Conservation (phyloP, 768 basidiomycete genomes). For the Macrocybe gigantea region DNA sequence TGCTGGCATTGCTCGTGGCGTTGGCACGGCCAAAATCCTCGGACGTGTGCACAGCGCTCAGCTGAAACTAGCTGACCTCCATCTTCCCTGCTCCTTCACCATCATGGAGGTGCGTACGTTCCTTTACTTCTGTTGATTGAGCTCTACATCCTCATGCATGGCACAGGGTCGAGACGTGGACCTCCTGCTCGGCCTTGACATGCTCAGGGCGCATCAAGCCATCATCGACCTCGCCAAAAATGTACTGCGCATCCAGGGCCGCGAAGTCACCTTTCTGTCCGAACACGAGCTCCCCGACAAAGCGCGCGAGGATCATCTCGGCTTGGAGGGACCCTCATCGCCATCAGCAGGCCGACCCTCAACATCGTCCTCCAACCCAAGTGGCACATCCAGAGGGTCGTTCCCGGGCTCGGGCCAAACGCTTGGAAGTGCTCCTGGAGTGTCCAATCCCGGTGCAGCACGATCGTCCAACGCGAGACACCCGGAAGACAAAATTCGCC, state of each 20-base stretch:
- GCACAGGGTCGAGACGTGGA: slow-evolving; percentile 83
- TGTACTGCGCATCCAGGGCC: slow-evolving; percentile 86
- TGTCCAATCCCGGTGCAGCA: slow-evolving; percentile 12
- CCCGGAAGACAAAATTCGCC: slow-evolving; percentile 57
- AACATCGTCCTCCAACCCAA: slow-evolving; percentile 5
- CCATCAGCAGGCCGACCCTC: neutral
- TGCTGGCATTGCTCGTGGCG: slow-evolving; percentile 86
- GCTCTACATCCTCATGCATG: neutral
- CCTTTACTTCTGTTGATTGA: neutral
- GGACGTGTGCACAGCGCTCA: slow-evolving; percentile 93
- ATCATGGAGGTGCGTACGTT: slow-evolving; percentile 75
- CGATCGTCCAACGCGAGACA: slow-evolving; percentile 14
- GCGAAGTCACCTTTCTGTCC: slow-evolving; percentile 82
- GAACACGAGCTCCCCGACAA: slow-evolving; percentile 94
- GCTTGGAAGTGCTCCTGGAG: slow-evolving; percentile 41
- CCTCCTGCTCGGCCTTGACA: slow-evolving; percentile 96
- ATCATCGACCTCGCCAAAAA: slow-evolving; percentile 90
- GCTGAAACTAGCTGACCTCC: slow-evolving; percentile 79
- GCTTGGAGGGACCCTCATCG: slow-evolving; percentile 15
- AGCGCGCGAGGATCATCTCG: slow-evolving; percentile 36
- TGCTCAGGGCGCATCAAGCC: slow-evolving; percentile 96
- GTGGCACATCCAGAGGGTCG: slow-evolving; percentile 15
- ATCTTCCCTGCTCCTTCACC: slow-evolving; percentile 87
- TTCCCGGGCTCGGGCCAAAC: slow-evolving; percentile 73
- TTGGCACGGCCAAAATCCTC: slow-evolving; percentile 91